Conservation (phyloP, 2,329 filamentous ascomycete species). For the Aspergillus sergii region DNA sequence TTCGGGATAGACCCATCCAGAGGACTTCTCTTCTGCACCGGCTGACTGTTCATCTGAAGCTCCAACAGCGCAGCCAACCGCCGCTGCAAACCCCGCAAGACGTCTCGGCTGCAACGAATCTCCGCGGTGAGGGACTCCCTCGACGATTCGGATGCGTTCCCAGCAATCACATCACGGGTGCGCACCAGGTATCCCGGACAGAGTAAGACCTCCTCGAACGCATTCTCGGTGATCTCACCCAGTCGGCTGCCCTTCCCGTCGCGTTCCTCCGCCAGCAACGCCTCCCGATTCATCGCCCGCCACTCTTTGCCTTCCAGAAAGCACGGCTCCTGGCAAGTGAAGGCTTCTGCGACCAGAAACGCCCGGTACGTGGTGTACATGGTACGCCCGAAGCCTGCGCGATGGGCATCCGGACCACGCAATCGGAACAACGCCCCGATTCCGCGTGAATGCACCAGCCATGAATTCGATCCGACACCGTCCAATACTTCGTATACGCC, state of each 20-base stretch:
- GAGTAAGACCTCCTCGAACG: slow-evolving; percentile 22
- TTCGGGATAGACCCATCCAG: slow-evolving; percentile 10
- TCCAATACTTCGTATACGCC: slow-evolving; percentile 25
- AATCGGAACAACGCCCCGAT: slow-evolving; percentile 18
- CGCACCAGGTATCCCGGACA: slow-evolving; percentile 22
- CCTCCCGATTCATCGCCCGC: slow-evolving; percentile 17
- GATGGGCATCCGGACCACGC: slow-evolving; percentile 20
- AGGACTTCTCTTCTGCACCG: neutral
- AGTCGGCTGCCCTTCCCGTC: slow-evolving; percentile 17
- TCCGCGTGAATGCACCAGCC: slow-evolving; percentile 25
- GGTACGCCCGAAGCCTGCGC: slow-evolving; percentile 20
- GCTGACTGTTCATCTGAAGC: neutral
- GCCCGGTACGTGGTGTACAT: slow-evolving; percentile 23
- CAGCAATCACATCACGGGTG: slow-evolving; percentile 16
- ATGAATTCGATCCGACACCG: slow-evolving; percentile 16
- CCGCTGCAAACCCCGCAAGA: slow-evolving; percentile 12
- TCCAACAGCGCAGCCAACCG: slow-evolving; percentile 8
- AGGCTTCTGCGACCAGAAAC: slow-evolving; percentile 23
- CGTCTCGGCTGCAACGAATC: slow-evolving; percentile 16
- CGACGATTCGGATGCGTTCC: neutral
- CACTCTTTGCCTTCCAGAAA: slow-evolving; percentile 23
- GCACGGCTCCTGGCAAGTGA: slow-evolving; percentile 20
- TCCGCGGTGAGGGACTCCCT: slow-evolving; percentile 8
- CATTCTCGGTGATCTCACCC: slow-evolving; percentile 20
- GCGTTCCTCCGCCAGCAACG: slow-evolving; percentile 11